Evolutionary conservation across 768 basidiomycete species (phyloP).

Genomic region (Mycena venus): DNA sequence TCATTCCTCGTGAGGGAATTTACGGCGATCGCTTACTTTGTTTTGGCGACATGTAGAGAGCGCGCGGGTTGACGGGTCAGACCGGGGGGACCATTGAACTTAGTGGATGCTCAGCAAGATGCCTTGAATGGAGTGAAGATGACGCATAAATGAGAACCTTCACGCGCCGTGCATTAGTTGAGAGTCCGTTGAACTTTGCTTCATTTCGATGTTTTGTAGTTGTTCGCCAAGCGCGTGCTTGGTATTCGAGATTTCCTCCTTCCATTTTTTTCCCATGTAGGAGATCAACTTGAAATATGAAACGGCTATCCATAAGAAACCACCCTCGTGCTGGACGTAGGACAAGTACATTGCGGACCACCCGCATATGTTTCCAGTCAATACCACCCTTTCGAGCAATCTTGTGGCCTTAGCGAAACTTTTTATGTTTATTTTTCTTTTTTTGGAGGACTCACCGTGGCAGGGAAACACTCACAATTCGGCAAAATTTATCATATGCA

Average conservation of each 20-base stretch:
- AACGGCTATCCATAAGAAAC: neutral
- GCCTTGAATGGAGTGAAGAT: conserved; percentile 1
- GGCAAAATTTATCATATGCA: too few relatives aligned
- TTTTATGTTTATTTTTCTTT: too few relatives aligned
- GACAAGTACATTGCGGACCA: neutral
- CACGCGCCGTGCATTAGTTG: neutral
- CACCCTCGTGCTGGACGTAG: neutral
- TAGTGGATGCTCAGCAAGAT: conserved; percentile 1
- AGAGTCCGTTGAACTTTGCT: neutral
- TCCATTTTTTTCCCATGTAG: neutral
- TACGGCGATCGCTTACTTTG: conserved; percentile 9
- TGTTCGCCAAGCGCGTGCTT: neutral
- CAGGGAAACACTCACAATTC: too few relatives aligned
- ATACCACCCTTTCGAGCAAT: too few relatives aligned
- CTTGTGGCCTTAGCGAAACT: too few relatives aligned
- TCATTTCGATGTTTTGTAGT: neutral
- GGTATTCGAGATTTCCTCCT: neutral
- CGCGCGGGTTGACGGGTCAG: conserved; percentile 1
- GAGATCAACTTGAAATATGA: neutral
- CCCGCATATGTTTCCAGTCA: neutral
- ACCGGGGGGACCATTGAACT: neutral
- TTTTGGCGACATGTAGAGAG: conserved; percentile 4
- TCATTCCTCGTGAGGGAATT: conserved; percentile 16
- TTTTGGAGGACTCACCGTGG: too few relatives aligned
- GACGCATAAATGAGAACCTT: neutral